These are phyloP conservation scores for Tuber aestivum DNA, from an alignment of 495 filamentous ascomycete species.

Conservation along the genomic window DNA sequence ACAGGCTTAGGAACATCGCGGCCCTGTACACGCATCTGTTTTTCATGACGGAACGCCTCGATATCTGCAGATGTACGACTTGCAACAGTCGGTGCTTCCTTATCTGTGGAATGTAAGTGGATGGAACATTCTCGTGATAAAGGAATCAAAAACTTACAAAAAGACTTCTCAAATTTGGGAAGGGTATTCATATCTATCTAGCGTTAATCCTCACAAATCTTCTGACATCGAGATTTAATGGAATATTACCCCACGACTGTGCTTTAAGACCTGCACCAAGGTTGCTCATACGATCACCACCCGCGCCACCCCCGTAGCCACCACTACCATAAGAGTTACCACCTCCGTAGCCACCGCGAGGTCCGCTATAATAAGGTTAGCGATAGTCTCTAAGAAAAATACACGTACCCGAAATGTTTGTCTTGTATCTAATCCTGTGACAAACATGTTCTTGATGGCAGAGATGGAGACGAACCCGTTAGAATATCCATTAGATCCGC, in stretches of 20 bases:
- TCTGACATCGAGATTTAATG: neutral
- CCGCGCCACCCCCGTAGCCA: constrained; percentile 50
- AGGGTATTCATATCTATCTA: constrained; percentile 63
- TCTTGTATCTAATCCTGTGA: constrained; percentile 30
- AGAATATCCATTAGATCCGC: constrained; percentile 46
- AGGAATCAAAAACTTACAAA: constrained; percentile 49
- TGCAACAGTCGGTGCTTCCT: constrained; percentile 75
- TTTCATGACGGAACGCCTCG: constrained; percentile 73
- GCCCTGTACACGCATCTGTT: constrained; percentile 74
- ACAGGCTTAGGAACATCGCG: constrained; percentile 80
- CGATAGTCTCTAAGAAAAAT: neutral
- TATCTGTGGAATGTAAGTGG: constrained; percentile 48
- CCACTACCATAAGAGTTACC: constrained; percentile 53
- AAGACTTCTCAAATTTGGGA: constrained; percentile 97
- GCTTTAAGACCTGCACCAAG: constrained; percentile 79
- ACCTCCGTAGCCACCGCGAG: constrained; percentile 48
- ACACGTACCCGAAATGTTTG: constrained; percentile 8
- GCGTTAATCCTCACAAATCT: constrained; percentile 23
- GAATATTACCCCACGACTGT: constrained; percentile 72
- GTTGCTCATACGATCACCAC: constrained; percentile 88
- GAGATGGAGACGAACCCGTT: constrained; percentile 30
- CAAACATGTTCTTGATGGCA: constrained; percentile 28
- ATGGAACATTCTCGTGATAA: constrained; percentile 2
- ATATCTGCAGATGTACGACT: constrained; percentile 71
- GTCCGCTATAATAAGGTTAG: constrained; percentile 34